Evolutionary conservation across 2,329 filamentous ascomycete species (phyloP), one percentile per base, ranked within the genome.

Genomic region (Lecanicillium sp.): DNA sequence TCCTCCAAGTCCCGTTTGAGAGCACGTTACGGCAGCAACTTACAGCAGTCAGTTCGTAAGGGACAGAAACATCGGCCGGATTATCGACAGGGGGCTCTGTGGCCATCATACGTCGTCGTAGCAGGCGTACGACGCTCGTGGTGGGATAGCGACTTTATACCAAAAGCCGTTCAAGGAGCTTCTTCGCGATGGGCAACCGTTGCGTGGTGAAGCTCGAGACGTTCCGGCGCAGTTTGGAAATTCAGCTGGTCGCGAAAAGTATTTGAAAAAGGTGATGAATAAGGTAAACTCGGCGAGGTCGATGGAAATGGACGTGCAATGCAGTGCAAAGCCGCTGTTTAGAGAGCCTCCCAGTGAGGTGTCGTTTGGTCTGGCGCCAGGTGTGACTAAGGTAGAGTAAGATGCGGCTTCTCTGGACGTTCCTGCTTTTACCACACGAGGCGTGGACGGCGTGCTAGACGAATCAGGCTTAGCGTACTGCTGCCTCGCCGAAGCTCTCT

Each of bases 101-200:
- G 70, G 73, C 74, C 74, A 78, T 78, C 72, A 74, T 78, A 71
- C 73, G 72, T 70, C 60, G 63, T 65, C 57, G 57, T 52, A 37
- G 43, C 44, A 44, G 40, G 46, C 54, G 54, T 56, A 52, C 55
- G 54, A 57, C 53, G 51, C 53, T 57, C 41, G 48, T 45, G 41
- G 37, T 44, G 45, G 41, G 48, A 31, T 41, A 22, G 48, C 45
- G 45, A 38, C 37, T 42, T 46, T 53, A 48, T 48, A 47, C 51
- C 50, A 48, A 48, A 44, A 51, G 49, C 51, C 49, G 47, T 50
- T 34, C 22, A 25, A 25, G 22, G 22, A 25, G 22, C 22, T 25
- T 25, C 22, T 25, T 25, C 22, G 22, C 22, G 22, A 25, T 25
- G 22, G 7, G 11, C 22, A 11, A 25, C 22, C 22, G 22, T 25